These are phyloP conservation scores for Yarrowia divulgata DNA, from an alignment of 805 yeast genomes.

Conservation along the genomic window DNA sequence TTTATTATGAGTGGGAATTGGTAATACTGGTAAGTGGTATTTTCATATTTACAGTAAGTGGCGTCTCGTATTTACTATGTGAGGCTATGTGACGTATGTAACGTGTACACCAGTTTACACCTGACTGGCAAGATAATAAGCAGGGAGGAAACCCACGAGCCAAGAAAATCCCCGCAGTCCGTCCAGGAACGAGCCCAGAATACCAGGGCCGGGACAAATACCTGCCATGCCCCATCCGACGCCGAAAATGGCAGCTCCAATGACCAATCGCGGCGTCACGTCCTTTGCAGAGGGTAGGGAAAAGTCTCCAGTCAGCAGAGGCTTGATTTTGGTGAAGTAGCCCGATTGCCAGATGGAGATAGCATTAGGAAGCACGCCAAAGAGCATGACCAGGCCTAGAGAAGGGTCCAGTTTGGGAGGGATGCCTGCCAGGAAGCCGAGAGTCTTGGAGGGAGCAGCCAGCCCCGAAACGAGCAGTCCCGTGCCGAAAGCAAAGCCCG, in stretches of 20 bases:
- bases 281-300: conserved; percentile 2
- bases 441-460: conserved; percentile 12
- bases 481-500: conserved; percentile 12
- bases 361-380: background rate
- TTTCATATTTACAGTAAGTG: too few species aligned
- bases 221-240: conserved; percentile 14
- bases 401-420: background rate
- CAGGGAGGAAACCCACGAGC: conserved; percentile 2
- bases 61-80: too few species aligned
- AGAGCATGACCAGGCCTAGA: conserved; percentile 1
- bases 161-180: background rate
- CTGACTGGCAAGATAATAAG: conserved; percentile 6
- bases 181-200: background rate
- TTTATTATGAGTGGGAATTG: too few species aligned
- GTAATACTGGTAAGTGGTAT: too few species aligned
- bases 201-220: conserved; percentile 5
- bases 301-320: background rate
- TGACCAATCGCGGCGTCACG: background rate
- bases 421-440: background rate
- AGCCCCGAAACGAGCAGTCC: conserved; percentile 5
- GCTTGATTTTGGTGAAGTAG: conserved; percentile 10
- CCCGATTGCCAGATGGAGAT: background rate
- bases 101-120: background rate
- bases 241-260: conserved; percentile 11
- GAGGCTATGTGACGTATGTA: too few species aligned